A percentile compares a stretch with the other conserved stretches of the same genome.
Evolutionary conservation across 2,329 filamentous ascomycete genomes (phyloP).

Genomic region (Aspergillus proliferans): DNA sequence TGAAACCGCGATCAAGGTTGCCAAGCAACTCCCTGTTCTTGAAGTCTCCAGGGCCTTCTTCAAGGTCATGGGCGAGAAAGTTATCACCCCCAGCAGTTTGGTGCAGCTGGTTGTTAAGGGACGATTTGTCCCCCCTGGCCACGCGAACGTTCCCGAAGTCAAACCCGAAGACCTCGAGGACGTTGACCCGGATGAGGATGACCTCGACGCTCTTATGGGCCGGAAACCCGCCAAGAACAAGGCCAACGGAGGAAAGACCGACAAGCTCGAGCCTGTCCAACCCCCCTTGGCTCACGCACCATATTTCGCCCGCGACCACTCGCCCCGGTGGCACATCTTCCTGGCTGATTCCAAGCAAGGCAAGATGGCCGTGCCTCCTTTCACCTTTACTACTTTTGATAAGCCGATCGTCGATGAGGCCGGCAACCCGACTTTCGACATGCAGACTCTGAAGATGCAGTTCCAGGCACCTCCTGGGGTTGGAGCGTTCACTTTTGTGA

Average conservation of each 20-base stretch:
- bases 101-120: conserved; percentile 94
- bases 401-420: conserved; percentile 74
- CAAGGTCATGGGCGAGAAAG: conserved; percentile 93
- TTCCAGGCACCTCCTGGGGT: conserved; percentile 91
- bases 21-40: conserved; percentile 75
- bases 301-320: conserved; percentile 81
- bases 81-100: conserved; percentile 84
- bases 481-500: conserved; percentile 88
- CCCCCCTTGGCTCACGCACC: conserved; percentile 86
- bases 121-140: conserved; percentile 84
- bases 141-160: conserved; percentile 65
- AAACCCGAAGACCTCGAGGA: conserved; percentile 79
- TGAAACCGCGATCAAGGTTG: conserved; percentile 65
- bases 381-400: conserved; percentile 90
- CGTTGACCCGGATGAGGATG: conserved; percentile 85
- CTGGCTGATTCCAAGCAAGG: conserved; percentile 88
- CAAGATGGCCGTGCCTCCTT: conserved; percentile 93
- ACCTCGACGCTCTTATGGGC: conserved; percentile 76
- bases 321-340: conserved; percentile 90
- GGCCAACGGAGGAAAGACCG: conserved; percentile 52
- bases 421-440: conserved; percentile 83
- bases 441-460: conserved; percentile 95
- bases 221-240: conserved; percentile 61
- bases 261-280: conserved; percentile 59
- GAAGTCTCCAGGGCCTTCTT: conserved; percentile 91